A percentile compares a stretch with the other conserved stretches of the same genome.
phyloP scores from a whole-genome alignment of 768 basidiomycete species.

The Dacryopinax primogenitus region DNA sequence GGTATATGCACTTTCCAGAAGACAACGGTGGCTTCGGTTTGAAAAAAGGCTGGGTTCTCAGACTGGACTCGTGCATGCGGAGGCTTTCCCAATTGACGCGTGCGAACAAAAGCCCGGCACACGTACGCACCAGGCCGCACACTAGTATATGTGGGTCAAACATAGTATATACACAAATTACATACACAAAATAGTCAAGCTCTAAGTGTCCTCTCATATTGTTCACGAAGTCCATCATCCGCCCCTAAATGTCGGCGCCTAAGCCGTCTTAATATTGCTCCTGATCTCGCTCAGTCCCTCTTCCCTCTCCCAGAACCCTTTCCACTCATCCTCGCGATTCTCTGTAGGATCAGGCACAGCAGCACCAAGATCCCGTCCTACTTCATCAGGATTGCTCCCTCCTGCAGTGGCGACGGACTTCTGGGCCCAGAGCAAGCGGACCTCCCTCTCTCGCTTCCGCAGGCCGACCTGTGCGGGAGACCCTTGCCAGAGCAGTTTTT shows the following conservation, averaged over 20 bases:
- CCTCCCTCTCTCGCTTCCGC: slow-evolving; percentile 42
- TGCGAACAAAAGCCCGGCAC: too few relatives aligned
- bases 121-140: too few relatives aligned
- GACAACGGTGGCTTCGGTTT: too few relatives aligned
- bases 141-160: too few relatives aligned
- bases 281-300: not conserved
- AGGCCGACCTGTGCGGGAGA: slow-evolving; percentile 51
- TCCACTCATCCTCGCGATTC: not conserved
- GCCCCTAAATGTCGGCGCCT: not conserved
- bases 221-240: not conserved
- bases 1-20: too few relatives aligned
- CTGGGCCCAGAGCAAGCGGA: slow-evolving; percentile 20
- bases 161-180: too few relatives aligned
- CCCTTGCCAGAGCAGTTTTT: slow-evolving; percentile 64
- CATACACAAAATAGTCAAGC: not conserved
- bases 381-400: not conserved
- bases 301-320: not conserved
- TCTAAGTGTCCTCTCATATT: not conserved
- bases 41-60: too few relatives aligned
- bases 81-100: too few relatives aligned
- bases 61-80: too few relatives aligned
- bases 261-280: not conserved
- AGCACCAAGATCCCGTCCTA: not conserved
- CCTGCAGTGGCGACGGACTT: slow-evolving; percentile 18
- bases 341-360: not conserved